These are phyloP conservation scores for Geotrichum histeridarum DNA, from an alignment of 1,139 yeast genomes.

Conservation along the genomic window DNA sequence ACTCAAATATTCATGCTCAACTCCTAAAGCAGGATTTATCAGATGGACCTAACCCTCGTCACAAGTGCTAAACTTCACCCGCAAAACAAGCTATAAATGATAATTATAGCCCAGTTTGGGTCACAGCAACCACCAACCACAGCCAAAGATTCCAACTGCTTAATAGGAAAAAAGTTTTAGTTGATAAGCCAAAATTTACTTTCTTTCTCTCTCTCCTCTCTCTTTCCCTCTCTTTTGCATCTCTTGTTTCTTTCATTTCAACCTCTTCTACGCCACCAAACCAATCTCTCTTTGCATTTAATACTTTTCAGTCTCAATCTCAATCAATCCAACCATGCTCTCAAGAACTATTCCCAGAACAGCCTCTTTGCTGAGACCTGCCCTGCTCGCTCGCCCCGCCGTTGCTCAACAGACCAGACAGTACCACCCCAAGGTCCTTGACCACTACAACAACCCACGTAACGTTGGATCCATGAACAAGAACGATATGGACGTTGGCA, in stretches of 20 bases:
- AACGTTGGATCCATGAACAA: conserved; percentile 92
- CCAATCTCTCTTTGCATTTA: neutral
- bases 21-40: no score
- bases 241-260: neutral
- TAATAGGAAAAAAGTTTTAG: neutral
- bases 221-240: neutral
- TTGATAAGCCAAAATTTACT: neutral
- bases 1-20: neutral
- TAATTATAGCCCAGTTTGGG: no score
- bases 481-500: conserved; percentile 74
- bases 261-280: neutral
- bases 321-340: neutral
- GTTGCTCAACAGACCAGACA: conserved; percentile 14
- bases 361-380: neutral
- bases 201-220: neutral
- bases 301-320: neutral
- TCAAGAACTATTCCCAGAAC: conserved; percentile 1
- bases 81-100: no score
- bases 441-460: conserved; percentile 93
- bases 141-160: neutral
- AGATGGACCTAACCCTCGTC: no score
- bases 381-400: neutral
- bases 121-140: no score
- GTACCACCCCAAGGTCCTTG: conserved; percentile 50
- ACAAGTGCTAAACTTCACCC: no score